Conservation (phyloP, 2,329 filamentous ascomycete species). For the Neocatenulostroma microsporum region DNA sequence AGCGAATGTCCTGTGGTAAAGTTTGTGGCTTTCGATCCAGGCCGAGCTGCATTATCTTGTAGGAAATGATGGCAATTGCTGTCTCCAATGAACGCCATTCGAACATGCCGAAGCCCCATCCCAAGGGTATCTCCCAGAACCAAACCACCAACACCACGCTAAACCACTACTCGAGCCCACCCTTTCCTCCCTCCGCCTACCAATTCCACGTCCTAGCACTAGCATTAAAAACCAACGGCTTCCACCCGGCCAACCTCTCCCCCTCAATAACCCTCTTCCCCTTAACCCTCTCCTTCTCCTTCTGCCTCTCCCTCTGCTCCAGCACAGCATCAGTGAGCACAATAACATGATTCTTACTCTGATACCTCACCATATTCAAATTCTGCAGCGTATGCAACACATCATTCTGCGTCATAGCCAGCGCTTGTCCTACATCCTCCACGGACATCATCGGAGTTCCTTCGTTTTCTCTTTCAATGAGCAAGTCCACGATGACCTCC, state of each 20-base stretch:
- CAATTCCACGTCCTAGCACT: constrained; percentile 91
- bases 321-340: constrained; percentile 81
- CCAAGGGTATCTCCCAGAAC: background rate
- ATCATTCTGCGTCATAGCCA: constrained; percentile 96
- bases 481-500: constrained; percentile 80
- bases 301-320: constrained; percentile 57
- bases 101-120: background rate
- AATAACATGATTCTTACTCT: constrained; percentile 93
- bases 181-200: constrained; percentile 40
- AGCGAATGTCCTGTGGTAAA: too few species aligned
- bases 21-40: too few species aligned
- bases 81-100: too few species aligned
- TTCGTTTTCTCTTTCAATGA: constrained; percentile 62
- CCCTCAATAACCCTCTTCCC: constrained; percentile 72
- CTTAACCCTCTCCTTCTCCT: constrained; percentile 65
- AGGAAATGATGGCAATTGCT: too few species aligned
- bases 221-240: constrained; percentile 88
- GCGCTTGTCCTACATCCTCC: constrained; percentile 67
- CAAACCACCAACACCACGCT: constrained; percentile 1
- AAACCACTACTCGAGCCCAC: background rate
- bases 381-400: constrained; percentile 92
- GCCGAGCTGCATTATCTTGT: too few species aligned
- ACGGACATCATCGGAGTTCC: constrained; percentile 67
- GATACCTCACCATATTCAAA: constrained; percentile 89
- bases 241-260: constrained; percentile 71